Evolutionary conservation across 1,139 yeast species (phyloP).

Genomic region (Diutina siamensis): DNA sequence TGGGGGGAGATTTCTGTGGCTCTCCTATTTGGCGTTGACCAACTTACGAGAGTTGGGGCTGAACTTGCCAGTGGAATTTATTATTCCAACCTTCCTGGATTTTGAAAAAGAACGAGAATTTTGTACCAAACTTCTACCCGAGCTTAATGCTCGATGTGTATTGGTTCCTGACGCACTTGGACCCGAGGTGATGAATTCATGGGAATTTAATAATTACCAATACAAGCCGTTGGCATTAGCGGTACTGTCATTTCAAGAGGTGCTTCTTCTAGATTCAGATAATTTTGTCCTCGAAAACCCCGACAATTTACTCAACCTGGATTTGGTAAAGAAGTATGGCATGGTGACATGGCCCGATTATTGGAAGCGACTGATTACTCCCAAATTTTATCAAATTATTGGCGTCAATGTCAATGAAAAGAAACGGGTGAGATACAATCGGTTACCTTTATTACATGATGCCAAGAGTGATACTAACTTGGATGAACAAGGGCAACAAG

Average conservation of each 20-base stretch:
- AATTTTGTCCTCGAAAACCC: conserved; percentile 24
- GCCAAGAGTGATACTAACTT: conserved; percentile 12
- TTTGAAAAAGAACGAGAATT: conserved; percentile 18
- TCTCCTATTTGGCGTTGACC: conserved; percentile 42
- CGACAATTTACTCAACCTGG: conserved; percentile 19
- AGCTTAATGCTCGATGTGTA: conserved; percentile 21
- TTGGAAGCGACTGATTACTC: conserved; percentile 31
- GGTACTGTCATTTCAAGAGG: conserved; percentile 22
- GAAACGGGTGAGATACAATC: conserved; percentile 17
- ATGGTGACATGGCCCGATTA: conserved; percentile 29
- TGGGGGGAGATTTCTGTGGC: conserved; percentile 48
- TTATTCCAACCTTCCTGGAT: conserved; percentile 19
- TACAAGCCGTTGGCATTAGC: conserved; percentile 24
- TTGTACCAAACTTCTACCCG: conserved; percentile 20
- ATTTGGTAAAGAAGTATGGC: conserved; percentile 19
- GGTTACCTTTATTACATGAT: conserved; percentile 11
- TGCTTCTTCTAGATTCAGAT: conserved; percentile 27
- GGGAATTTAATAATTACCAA: conserved; percentile 19
- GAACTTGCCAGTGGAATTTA: conserved; percentile 45
- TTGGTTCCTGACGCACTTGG: conserved; percentile 30
- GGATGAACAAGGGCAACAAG: conserved; percentile 13
- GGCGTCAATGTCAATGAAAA: conserved; percentile 15
- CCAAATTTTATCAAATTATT: conserved; percentile 21
- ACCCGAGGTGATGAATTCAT: conserved; percentile 11
- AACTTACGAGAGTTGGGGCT: conserved; percentile 43